Evolutionary conservation across 2,329 filamentous ascomycete species (phyloP).

Genomic region (Lasiodiplodia sp.): DNA sequence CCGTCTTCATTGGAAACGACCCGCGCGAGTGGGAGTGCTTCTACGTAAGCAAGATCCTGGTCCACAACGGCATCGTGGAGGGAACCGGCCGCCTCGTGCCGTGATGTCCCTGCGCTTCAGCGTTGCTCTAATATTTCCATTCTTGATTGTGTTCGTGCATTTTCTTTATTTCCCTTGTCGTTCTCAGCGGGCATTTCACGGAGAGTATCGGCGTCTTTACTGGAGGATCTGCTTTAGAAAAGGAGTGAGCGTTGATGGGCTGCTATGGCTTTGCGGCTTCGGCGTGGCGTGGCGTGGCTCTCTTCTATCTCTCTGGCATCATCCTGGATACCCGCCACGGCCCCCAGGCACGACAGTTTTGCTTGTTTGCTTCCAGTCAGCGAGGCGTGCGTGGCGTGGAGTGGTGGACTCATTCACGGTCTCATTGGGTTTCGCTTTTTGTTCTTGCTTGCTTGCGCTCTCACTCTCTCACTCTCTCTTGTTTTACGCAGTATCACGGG

Average conservation of each 20-base stretch:
- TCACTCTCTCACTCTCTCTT: not conserved
- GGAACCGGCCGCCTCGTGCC: conserved; percentile 27
- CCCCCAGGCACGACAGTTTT: conserved; percentile 15
- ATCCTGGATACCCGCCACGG: conserved; percentile 21
- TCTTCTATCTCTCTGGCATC: conserved; percentile 8
- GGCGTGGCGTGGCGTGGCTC: conserved; percentile 15
- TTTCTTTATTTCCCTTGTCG: not conserved
- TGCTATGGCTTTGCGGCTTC: conserved; percentile 13
- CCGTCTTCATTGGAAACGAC: conserved; percentile 41
- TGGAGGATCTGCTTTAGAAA: conserved; percentile 16
- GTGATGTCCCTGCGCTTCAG: not conserved
- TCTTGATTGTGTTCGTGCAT: conserved; percentile 20
- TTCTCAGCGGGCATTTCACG: conserved; percentile 26
- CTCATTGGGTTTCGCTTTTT: conserved; percentile 1
- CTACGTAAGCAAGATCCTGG: conserved; percentile 28
- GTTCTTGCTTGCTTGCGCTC: not conserved
- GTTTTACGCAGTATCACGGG: conserved; percentile 4
- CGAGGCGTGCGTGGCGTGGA: conserved; percentile 21
- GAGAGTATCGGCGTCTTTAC: conserved; percentile 23
- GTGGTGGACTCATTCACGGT: not conserved
- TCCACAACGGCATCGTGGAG: conserved; percentile 28
- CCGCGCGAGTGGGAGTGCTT: conserved; percentile 44
- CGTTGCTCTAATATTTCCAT: conserved; percentile 9
- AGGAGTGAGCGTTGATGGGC: conserved; percentile 8
- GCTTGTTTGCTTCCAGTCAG: conserved; percentile 5